Base-by-base conservation (phyloP, 2,329 filamentous ascomycete genomes). In the Cladobotryum protrusum region DNA sequence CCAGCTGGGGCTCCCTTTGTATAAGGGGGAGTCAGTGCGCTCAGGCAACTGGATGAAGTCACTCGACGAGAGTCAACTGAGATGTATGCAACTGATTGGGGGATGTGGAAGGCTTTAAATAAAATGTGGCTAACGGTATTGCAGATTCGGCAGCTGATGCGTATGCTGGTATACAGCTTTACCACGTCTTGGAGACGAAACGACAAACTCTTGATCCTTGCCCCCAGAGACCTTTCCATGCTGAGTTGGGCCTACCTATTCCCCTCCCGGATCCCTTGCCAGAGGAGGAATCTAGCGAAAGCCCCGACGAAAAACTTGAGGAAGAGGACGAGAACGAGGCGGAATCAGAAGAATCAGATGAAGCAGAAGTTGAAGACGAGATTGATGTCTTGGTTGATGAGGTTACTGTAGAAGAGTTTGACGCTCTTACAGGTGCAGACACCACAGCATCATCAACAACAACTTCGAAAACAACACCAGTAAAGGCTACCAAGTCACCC, bases 141-240 rank as follows among this genome's bases (percentile, higher is more conserved):
- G 2, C 29, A 87, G 84, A 91, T 66, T 83, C 88, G 9, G 89
- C 89, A 12, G 84, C 87, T 1, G 89, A 95, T 64, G 86, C 89
- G 0, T 96, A 96, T 63, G 89, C 87, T 52, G 81, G 83, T 40
- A 68, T 86, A 11, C 85, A 88, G 49, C 71, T 96, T 1, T 95
- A 82, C 60, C 74, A 88, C 52, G 75, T 78, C 1, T 71, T 96
- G 41, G 85, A 96, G 50, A 69, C 78, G 45, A 80, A 86, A 59
- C 77, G 91, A 14, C 73, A 79, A 57, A 70, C 72, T 6, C 72
- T 96, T 53, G 67, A 79, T 12, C 89, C 89, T 1, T 76, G 71
- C 2, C 91, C 91, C 5, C 86, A 87, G 3, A 73, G 79, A 6
- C 89, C 90, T 1, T 74, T 77, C 14, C 77, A 82, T 57, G 83